phyloP scores from a whole-genome alignment of 2,329 filamentous ascomycete genomes.

The Tolypocladium ophioglossoides region DNA sequence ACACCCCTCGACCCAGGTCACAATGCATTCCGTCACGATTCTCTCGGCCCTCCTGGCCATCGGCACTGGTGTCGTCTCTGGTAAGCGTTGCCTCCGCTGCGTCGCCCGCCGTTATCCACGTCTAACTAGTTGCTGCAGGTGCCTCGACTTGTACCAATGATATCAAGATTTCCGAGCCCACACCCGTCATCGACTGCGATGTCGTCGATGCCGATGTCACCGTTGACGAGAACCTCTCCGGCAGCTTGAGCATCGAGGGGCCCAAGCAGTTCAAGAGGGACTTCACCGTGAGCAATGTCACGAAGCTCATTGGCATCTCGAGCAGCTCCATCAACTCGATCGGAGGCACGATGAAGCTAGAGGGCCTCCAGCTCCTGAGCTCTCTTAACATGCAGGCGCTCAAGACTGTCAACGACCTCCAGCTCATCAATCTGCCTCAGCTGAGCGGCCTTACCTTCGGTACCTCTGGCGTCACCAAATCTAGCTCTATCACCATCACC shows the following conservation, averaged over 20 bases:
- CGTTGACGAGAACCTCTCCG: slow-evolving; percentile 45
- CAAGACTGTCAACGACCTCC: slow-evolving; percentile 52
- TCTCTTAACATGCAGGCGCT: slow-evolving; percentile 58
- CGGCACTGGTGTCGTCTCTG: slow-evolving; percentile 27
- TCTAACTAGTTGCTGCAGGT: slow-evolving; percentile 2
- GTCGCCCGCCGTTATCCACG: too few species aligned
- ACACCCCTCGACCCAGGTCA: slow-evolving; percentile 19
- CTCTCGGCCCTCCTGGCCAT: slow-evolving; percentile 35
- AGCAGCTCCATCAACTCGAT: slow-evolving; percentile 55
- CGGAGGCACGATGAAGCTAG: slow-evolving; percentile 57
- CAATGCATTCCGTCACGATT: slow-evolving; percentile 35
- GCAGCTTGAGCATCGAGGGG: slow-evolving; percentile 51
- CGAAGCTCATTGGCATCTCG: slow-evolving; percentile 47
- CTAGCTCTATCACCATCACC: slow-evolving; percentile 60
- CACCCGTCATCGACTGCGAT: slow-evolving; percentile 52
- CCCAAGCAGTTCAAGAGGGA: slow-evolving; percentile 45
- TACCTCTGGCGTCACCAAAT: slow-evolving; percentile 50
- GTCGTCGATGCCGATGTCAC: slow-evolving; percentile 59
- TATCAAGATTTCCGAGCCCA: slow-evolving; percentile 55
- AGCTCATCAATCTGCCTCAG: slow-evolving; percentile 60
- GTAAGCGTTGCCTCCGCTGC: slow-evolving; percentile 19
- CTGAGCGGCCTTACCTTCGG: slow-evolving; percentile 40
- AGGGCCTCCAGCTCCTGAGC: slow-evolving; percentile 57
- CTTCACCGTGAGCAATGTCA: slow-evolving; percentile 51
- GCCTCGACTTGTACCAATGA: slow-evolving; percentile 34